Percentiles rank a stretch among this genome's conserved stretches.
Evolutionary conservation across 2,329 filamentous ascomycete species (phyloP).

Genomic region (Penicillium frequentans): DNA sequence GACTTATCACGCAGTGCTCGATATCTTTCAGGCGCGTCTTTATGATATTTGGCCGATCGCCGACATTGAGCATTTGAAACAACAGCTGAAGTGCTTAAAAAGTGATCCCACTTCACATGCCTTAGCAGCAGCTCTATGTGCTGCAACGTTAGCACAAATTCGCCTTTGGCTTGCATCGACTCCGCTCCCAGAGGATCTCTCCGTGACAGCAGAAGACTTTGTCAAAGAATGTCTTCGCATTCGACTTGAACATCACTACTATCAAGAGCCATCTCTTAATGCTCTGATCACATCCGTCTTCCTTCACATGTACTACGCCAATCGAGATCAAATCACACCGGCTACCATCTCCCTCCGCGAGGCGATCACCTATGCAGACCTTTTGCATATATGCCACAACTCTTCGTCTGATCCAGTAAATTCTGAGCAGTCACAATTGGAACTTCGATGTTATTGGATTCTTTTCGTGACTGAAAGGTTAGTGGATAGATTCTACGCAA

Average conservation of each 20-base stretch:
- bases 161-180: not conserved
- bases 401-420: not conserved
- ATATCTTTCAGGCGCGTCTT: not conserved
- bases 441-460: not conserved
- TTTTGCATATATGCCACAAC: not conserved
- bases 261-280: not conserved
- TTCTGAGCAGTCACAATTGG: not conserved
- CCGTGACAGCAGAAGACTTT: not conserved
- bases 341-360: conserved; percentile 16
- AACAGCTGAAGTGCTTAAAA: not conserved
- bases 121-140: not conserved
- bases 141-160: not conserved
- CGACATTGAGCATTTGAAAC: not conserved
- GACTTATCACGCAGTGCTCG: not conserved
- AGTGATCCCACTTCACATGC: not conserved
- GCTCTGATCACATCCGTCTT: conserved; percentile 12
- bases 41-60: not conserved
- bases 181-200: not conserved
- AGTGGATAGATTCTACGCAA: not conserved
- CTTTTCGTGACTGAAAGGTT: not conserved
- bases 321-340: conserved; percentile 13
- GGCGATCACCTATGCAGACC: not conserved
- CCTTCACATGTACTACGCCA: conserved; percentile 19
- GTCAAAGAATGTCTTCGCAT: not conserved
- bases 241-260: not conserved